Evolutionary conservation across 2,329 filamentous ascomycete genomes (phyloP), one percentile per base, ranked within the genome.

Genomic region (Fusarium kyushuense): DNA sequence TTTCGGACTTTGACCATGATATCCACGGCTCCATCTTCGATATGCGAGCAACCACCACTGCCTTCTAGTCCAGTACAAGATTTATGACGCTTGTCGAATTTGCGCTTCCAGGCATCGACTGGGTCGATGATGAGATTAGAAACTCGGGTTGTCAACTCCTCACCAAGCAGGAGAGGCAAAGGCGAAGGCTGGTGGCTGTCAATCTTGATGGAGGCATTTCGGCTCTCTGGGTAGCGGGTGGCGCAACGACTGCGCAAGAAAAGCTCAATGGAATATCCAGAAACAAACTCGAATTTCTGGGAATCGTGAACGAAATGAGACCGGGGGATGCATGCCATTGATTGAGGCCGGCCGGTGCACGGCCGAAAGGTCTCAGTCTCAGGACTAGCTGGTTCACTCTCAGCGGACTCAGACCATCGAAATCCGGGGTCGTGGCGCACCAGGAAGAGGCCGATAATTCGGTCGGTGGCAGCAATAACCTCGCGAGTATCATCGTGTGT

Each of bases 391-490:
- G 78, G 71, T 42, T 84, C 81, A 25, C 77, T 74, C n/a, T 81
- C 77, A 19, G 79, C 76, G 23, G 76, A 76, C 19, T 81, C 77
- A 25, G 80, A 77, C 84, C 83, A 86, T 41, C 76, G 76, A 67
- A 86, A 87, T 21, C 76, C 77, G n/a, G 79, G 74, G 72, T 87
- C 85, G 63, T 87, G 83, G 36, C 79, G 79, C 45, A 80, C 78
- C 16, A 87, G 72, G 63, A 86, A 87, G 11, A 85, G 76, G 16
- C 82, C 84, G 60, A 87, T 71, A 69, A 85, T 84, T 54, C 81
- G 78, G 69, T 87, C 84, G 13, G 79, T 81, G n/a, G 82, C 81
- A 27, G 83, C 74, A 45, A 84, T 78, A 45, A 86, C 74, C 38
- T 86, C 82, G 59, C 79, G 79, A n/a, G 82, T 81, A 29, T 78